These are phyloP conservation scores for Tillandsia leiboldiana DNA, from an alignment of 176 grass and related monocot species.

Conservation along the genomic window DNA sequence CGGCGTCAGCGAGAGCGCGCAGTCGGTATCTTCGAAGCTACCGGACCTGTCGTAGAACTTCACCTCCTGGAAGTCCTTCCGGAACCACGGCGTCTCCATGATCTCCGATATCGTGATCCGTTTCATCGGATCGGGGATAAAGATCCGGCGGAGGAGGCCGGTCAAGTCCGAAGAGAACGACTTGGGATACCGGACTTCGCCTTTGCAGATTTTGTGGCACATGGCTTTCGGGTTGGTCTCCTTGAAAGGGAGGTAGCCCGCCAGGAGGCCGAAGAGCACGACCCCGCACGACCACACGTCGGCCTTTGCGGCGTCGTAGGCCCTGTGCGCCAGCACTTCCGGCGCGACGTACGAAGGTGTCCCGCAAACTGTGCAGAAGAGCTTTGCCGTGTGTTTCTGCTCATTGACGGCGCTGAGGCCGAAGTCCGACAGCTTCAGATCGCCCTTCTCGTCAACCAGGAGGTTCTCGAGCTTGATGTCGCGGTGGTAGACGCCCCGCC, in stretches of 20 bases:
- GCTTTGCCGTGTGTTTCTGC: neutral
- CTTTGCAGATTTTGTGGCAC: constrained; percentile 9
- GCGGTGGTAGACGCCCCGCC: constrained; percentile 17
- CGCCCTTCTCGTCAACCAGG: constrained; percentile 14
- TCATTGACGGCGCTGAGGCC: constrained; percentile 12
- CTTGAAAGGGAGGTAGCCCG: constrained; percentile 11
- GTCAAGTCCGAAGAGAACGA: constrained; percentile 11
- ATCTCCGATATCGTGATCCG: constrained; percentile 4
- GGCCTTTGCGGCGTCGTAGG: constrained; percentile 13
- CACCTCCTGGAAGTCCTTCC: neutral
- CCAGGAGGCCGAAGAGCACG: constrained; percentile 6
- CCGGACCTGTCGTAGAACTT: no score
- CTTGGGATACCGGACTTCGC: constrained; percentile 9
- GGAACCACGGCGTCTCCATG: constrained; percentile 8
- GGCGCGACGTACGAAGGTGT: constrained; percentile 17
- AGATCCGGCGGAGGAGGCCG: neutral
- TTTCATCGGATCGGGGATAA: constrained; percentile 5
- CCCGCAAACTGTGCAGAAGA: constrained; percentile 8
- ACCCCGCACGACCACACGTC: constrained; percentile 23
- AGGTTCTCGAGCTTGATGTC: constrained; percentile 24
- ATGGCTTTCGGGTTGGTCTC: constrained; percentile 8
- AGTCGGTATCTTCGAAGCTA: no score
- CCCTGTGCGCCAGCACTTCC: constrained; percentile 7
- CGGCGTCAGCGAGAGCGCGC: no score
- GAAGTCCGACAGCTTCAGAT: constrained; percentile 19